Conservation (phyloP, 1,284 basidiomycete species). For the Meira nashicola region DNA sequence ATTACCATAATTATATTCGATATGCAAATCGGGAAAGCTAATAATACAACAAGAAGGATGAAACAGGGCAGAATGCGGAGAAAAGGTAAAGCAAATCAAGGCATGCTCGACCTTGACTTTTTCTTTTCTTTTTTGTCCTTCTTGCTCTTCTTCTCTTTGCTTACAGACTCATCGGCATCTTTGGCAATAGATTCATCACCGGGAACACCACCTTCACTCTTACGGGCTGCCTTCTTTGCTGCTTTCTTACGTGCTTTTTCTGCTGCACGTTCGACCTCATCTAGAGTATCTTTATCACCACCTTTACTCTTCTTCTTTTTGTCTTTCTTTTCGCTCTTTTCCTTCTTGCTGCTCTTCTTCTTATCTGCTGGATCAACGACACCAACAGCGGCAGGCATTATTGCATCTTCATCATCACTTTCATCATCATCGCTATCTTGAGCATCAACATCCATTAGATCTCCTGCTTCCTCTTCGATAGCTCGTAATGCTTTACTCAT, state of each 20-base stretch:
- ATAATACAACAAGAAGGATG: neutral
- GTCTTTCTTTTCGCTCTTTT: constrained; percentile 55
- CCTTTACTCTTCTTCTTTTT: constrained; percentile 24
- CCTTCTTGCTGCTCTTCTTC: constrained; percentile 61
- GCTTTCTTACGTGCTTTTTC: constrained; percentile 48
- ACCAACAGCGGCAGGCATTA: constrained; percentile 54
- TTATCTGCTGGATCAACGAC: constrained; percentile 32
- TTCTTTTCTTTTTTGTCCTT: constrained; percentile 28
- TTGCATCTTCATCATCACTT: constrained; percentile 60
- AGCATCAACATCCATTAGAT: constrained; percentile 65
- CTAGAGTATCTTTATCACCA: constrained; percentile 62
- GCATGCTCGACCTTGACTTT: constrained; percentile 5
- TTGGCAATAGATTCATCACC: constrained; percentile 26
- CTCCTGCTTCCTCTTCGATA: constrained; percentile 68
- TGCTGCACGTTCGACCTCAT: constrained; percentile 57
- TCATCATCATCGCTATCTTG: constrained; percentile 58
- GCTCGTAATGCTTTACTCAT: constrained; percentile 81
- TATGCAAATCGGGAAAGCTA: neutral
- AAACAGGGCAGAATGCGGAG: neutral
- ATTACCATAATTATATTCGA: neutral
- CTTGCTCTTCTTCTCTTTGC: constrained; percentile 28
- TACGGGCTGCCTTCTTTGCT: constrained; percentile 43
- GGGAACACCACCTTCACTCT: constrained; percentile 20
- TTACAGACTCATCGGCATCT: neutral
- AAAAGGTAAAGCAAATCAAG: neutral